These are phyloP conservation scores for Starmera quercuum DNA, from an alignment of 805 yeast species.

Conservation along the genomic window DNA sequence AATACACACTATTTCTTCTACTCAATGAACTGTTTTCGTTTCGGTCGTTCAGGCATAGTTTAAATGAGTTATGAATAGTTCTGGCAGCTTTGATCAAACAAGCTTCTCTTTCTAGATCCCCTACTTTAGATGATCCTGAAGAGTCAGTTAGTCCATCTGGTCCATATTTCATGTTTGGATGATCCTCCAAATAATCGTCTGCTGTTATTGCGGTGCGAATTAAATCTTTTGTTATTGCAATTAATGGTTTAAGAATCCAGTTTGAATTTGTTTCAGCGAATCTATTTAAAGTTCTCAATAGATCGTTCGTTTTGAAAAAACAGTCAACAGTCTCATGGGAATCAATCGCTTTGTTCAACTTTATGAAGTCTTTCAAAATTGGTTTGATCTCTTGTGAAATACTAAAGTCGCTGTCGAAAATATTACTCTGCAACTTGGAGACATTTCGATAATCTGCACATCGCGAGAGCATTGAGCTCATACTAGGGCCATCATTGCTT, in stretches of 20 bases:
- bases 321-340: constrained; percentile 22
- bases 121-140: constrained; percentile 4
- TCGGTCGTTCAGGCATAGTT: constrained; percentile 72
- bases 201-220: constrained; percentile 15
- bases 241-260: constrained; percentile 43
- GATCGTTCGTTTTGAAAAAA: constrained; percentile 25
- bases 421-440: not conserved
- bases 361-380: constrained; percentile 25
- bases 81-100: constrained; percentile 50
- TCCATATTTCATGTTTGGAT: constrained; percentile 7
- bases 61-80: constrained; percentile 66
- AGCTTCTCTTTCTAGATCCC: constrained; percentile 20
- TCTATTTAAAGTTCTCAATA: constrained; percentile 40
- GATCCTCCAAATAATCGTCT: constrained; percentile 12
- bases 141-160: not conserved
- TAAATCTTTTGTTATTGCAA: constrained; percentile 32
- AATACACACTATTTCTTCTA: constrained; percentile 60
- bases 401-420: not conserved
- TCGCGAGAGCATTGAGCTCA: not conserved
- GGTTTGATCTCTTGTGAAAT: constrained; percentile 2
- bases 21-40: constrained; percentile 40
- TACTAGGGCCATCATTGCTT: constrained; percentile 1
- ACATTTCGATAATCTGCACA: not conserved
- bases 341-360: constrained; percentile 25
- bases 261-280: constrained; percentile 44